phyloP scores from a whole-genome alignment of 2,329 filamentous ascomycete genomes.

The Aspergillus ruber region DNA sequence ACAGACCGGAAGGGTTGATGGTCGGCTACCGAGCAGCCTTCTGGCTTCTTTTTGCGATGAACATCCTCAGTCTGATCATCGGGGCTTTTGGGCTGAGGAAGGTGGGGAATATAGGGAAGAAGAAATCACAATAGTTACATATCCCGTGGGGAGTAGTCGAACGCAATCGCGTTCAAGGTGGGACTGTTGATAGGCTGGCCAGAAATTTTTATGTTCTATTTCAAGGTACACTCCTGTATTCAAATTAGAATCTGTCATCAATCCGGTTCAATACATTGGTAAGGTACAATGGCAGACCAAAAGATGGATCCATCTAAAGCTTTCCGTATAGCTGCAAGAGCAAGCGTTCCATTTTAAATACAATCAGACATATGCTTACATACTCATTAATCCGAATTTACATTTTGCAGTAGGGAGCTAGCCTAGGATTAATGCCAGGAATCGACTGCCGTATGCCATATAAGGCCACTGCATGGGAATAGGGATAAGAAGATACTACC shows the following conservation, averaged over 20 bases:
- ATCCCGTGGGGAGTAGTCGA: not conserved
- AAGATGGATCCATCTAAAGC: no score
- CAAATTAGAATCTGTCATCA: not conserved
- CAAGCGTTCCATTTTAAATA: no score
- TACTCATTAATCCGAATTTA: no score
- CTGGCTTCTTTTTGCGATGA: slow-evolving; percentile 26
- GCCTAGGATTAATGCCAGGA: no score
- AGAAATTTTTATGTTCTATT: not conserved
- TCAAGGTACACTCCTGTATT: not conserved
- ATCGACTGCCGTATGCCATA: no score
- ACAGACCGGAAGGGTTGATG: slow-evolving; percentile 32
- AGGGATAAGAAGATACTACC: no score
- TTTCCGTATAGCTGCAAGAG: no score
- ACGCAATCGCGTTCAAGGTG: not conserved
- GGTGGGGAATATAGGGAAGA: not conserved
- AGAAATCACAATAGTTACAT: not conserved
- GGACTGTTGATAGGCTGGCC: not conserved
- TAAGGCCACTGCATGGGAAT: no score
- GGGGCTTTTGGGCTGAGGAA: not conserved
- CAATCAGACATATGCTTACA: no score
- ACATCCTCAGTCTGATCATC: not conserved
- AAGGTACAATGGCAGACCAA: not conserved
- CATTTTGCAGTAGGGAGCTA: no score
- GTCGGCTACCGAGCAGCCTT: slow-evolving; percentile 46
- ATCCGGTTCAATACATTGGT: not conserved